Evolutionary conservation across 176 grass and related monocot species (phyloP).

Genomic region (Juncus inflexus): DNA sequence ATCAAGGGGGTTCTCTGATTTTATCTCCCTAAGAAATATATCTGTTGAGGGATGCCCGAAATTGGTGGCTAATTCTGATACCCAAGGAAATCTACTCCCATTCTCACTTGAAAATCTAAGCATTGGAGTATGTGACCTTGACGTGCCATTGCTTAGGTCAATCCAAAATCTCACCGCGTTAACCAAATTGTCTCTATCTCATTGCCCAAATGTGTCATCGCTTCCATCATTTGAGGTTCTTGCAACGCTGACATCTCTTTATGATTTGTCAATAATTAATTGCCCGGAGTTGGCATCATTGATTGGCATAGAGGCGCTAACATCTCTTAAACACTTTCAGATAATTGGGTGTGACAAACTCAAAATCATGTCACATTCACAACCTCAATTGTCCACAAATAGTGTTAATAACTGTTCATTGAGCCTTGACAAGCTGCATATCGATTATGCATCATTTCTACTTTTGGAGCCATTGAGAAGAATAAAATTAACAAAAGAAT

Average conservation of each 20-base stretch:
- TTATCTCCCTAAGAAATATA: slow-evolving; percentile 17
- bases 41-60: background rate
- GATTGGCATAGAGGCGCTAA: slow-evolving; percentile 27
- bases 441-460: slow-evolving; percentile 35
- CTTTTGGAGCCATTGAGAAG: slow-evolving; percentile 29
- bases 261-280: slow-evolving; percentile 11
- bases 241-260: slow-evolving; percentile 27
- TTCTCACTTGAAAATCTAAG: background rate
- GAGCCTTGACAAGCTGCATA: slow-evolving; percentile 12
- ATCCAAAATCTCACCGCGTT: slow-evolving; percentile 24
- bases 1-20: slow-evolving; percentile 7
- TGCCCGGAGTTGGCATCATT: slow-evolving; percentile 39
- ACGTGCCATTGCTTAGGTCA: slow-evolving; percentile 8
- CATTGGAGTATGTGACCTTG: slow-evolving; percentile 17
- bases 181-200: background rate
- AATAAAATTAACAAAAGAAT: slow-evolving; percentile 21
- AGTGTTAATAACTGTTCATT: slow-evolving; percentile 9
- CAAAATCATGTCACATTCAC: background rate
- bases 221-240: slow-evolving; percentile 30
- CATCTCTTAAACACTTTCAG: slow-evolving; percentile 1
- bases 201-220: background rate
- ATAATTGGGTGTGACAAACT: slow-evolving; percentile 26
- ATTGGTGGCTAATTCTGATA: background rate
- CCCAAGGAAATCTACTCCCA: slow-evolving; percentile 7
- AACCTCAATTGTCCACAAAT: background rate